Evolutionary conservation across 805 yeast species (phyloP).

Genomic region (Wickerhamomyces alni): DNA sequence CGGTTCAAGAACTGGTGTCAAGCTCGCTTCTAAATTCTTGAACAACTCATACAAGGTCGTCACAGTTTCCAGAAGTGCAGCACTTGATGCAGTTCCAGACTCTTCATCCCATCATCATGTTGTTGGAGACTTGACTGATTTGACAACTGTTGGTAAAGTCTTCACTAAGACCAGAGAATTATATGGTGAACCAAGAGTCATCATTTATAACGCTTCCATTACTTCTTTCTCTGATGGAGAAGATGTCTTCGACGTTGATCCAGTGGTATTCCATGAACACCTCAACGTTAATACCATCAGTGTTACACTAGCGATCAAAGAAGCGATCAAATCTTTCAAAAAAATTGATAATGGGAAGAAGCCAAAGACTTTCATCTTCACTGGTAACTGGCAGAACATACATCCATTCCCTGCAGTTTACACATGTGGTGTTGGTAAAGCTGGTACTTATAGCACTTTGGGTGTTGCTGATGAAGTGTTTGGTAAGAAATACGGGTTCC

Average conservation of each 20-base stretch:
- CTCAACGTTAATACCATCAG: not conserved
- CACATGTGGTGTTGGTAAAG: slow-evolving; percentile 3
- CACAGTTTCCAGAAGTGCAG: slow-evolving; percentile 3
- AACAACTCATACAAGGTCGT: slow-evolving; percentile 3
- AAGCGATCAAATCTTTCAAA: slow-evolving; percentile 1
- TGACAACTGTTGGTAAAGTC: not conserved
- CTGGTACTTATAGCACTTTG: not conserved
- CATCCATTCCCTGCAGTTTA: not conserved
- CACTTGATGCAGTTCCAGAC: not conserved
- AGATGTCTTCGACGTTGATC: not conserved
- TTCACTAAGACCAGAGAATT: slow-evolving; percentile 1
- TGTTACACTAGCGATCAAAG: not conserved
- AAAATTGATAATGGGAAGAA: not conserved
- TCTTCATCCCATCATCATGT: not conserved
- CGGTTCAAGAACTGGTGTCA: too few species aligned
- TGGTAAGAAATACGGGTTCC: not conserved
- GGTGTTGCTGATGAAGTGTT: not conserved
- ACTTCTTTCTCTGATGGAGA: not conserved
- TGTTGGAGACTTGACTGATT: slow-evolving; percentile 1
- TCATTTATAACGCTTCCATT: slow-evolving; percentile 4
- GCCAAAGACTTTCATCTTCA: slow-evolving; percentile 4
- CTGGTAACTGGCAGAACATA: slow-evolving; percentile 3
- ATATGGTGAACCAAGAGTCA: slow-evolving; percentile 4
- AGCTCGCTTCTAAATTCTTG: slow-evolving; percentile 1
- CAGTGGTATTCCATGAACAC: not conserved